Evolutionary conservation across 345 rosid genomes (phyloP), one percentile per base, ranked within the genome.

Genomic region (Xanthoceras sorbifolium): DNA sequence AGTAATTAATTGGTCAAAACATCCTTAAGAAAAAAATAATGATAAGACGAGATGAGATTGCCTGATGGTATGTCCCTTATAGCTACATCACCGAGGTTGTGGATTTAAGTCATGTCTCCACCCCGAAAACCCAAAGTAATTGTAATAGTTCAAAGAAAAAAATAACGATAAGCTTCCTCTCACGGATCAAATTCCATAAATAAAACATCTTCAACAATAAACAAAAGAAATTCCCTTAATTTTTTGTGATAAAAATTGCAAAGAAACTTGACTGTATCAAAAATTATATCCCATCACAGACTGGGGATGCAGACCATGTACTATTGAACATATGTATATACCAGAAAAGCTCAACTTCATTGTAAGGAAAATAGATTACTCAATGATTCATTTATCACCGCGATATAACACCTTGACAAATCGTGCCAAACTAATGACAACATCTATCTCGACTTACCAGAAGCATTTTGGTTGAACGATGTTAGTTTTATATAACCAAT

Each of bases 401-500:
- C 17, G 5, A 59, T 17, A 25, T 6, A 68, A 68, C 59, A 64
- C 17, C 40, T 55, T 46, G 28, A 67, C 42, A 73, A 29, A 65
- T 25, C 55, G 26, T 60, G 63, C 31, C 60, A n/a, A 63, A 78
- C 62, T 23, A 28, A 60, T 50, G 65, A 67, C 23, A 66, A 50
- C 18, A 54, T 34, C 60, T 52, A 75, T 23, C n/a, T 55, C 46
- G 11, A 77, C 83, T 82, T 71, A 95, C 99, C 87, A 64, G 99
- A 89, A 82, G 99, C 88, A 81, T 93, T 90, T 88, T 89, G 93
- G 78, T 91, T 93, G 85, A 93, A 95, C 31, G 97, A 72, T 72
- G 94, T 83, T 52, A 95, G 82, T 86, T 93, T 95, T 73, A 95
- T 95, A 85, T 95, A 95, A 25, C 99, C 99, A 75, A 95, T 92